Evolutionary conservation across 345 rosid species (phyloP).

Genomic region (Corymbia maculata): DNA sequence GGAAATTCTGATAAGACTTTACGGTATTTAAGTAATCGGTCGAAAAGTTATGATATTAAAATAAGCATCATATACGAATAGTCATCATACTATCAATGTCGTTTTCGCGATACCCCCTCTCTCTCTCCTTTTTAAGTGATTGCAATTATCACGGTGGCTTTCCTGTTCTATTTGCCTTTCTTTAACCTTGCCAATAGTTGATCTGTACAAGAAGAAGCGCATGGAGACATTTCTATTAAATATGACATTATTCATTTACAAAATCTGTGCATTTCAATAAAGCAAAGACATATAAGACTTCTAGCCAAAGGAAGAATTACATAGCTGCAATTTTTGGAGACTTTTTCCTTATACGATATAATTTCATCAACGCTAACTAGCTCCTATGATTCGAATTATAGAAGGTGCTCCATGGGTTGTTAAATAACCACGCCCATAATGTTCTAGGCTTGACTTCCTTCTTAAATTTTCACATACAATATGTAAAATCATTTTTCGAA

Average conservation of each 20-base stretch:
- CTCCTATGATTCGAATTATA: neutral
- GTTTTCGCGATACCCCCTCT: neutral
- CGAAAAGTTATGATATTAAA: fast-evolving
- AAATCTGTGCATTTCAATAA: neutral
- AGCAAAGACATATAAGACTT: neutral
- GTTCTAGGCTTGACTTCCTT: neutral
- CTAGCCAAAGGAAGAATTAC: neutral
- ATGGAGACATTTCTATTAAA: neutral
- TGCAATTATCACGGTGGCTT: neutral
- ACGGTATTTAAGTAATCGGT: neutral
- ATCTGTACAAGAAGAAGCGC: neutral
- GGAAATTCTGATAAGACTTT: fast-evolving
- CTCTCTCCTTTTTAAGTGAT: neutral
- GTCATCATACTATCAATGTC: neutral
- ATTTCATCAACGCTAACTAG: neutral
- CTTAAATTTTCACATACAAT: neutral
- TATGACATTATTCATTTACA: neutral
- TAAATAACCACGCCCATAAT: neutral
- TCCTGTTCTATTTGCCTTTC: neutral
- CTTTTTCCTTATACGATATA: neutral
- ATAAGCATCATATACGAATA: fast-evolving
- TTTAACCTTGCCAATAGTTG: neutral
- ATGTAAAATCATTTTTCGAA: neutral
- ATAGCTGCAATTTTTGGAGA: neutral
- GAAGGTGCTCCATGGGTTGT: neutral